These are phyloP conservation scores for Phaeosphaeriaceae sp. DNA, from an alignment of 2,329 filamentous ascomycete genomes.

Conservation along the genomic window DNA sequence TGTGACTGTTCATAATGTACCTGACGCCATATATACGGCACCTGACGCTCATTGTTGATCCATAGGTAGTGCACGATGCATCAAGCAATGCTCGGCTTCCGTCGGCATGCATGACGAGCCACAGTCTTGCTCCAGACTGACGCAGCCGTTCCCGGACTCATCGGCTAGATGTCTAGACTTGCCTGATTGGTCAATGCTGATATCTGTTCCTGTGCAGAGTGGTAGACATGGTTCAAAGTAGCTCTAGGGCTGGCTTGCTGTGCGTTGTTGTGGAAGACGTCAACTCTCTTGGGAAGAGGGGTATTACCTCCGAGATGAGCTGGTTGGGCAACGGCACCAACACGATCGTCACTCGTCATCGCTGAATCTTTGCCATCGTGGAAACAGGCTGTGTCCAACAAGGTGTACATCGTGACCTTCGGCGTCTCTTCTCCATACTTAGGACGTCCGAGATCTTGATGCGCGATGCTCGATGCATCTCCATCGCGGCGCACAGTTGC, in stretches of 20 bases:
- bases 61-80: conserved; percentile 20
- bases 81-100: conserved; percentile 33
- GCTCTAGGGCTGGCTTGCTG: not conserved
- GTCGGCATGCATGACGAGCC: conserved; percentile 32
- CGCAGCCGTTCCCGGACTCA: conserved; percentile 17
- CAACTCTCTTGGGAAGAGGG: not conserved
- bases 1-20: conserved; percentile 18
- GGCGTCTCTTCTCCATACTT: conserved; percentile 17
- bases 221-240: conserved; percentile 1
- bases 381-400: not conserved
- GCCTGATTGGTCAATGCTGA: conserved; percentile 16
- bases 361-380: conserved; percentile 1
- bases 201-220: not conserved
- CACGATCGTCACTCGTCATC: not conserved
- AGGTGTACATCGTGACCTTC: conserved; percentile 11
- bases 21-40: conserved; percentile 33
- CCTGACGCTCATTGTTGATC: conserved; percentile 12
- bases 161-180: conserved; percentile 1
- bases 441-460: not conserved
- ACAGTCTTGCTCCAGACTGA: conserved; percentile 18
- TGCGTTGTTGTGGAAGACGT: not conserved
- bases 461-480: conserved; percentile 2
- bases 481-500: conserved; percentile 6
- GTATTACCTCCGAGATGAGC: not conserved
- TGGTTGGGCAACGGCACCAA: not conserved